A percentile compares a stretch with the other conserved stretches of the same genome.
These are phyloP conservation scores for Herpomyces periplanetae DNA, from an alignment of 2,329 filamentous ascomycete genomes.

Conservation along the genomic window DNA sequence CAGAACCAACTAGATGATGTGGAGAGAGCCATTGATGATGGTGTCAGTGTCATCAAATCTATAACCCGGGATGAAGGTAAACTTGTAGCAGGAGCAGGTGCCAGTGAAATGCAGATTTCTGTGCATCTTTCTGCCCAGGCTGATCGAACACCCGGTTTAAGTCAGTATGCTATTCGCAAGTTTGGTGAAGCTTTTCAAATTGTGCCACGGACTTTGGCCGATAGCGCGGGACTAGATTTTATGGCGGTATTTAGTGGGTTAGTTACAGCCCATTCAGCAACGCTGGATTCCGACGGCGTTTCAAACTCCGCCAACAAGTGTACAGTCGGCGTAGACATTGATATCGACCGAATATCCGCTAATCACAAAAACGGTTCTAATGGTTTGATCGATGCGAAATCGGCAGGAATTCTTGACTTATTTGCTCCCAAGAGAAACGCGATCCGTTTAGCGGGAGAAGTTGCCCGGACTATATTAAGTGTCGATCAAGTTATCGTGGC, in stretches of 20 bases:
- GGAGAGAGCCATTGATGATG: conserved; percentile 83
- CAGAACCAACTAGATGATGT: conserved; percentile 94
- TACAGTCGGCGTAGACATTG: conserved; percentile 72
- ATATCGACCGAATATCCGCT: no score
- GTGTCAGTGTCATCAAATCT: conserved; percentile 92
- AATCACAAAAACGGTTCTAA: no score
- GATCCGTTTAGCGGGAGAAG: conserved; percentile 79
- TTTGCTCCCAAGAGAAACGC: conserved; percentile 81
- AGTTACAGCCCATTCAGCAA: conserved; percentile 52
- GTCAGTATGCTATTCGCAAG: conserved; percentile 90
- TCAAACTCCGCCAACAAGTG: conserved; percentile 35
- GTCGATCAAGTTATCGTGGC: no score
- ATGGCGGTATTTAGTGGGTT: conserved; percentile 78
- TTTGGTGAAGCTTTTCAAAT: conserved; percentile 94
- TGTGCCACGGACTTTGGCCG: conserved; percentile 61
- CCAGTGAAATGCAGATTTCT: conserved; percentile 68
- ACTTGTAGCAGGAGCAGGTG: conserved; percentile 68
- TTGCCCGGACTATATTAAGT: conserved; percentile 62
- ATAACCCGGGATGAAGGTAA: conserved; percentile 75
- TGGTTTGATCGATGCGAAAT: conserved; percentile 46
- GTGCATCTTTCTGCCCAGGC: conserved; percentile 64
- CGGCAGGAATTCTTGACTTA: conserved; percentile 65
- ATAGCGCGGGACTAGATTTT: conserved; percentile 75
- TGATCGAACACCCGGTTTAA: conserved; percentile 62
- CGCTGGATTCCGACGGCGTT: conserved; percentile 6